phyloP scores from a whole-genome alignment of 352 stramenopile species.

The Globisporangium paddicum region DNA sequence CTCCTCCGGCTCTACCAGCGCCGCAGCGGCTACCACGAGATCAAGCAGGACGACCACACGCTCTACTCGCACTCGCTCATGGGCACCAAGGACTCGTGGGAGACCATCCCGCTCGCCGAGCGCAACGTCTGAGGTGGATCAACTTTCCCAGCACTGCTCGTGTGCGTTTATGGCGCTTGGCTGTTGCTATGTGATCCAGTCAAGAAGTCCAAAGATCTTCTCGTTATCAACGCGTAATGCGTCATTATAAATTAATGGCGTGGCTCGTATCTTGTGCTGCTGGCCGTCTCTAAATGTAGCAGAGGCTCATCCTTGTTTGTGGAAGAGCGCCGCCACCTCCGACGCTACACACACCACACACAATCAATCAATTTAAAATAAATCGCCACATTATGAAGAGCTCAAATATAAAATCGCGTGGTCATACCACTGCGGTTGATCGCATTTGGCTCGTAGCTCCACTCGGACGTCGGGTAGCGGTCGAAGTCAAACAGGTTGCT shows the following conservation, averaged over 20 bases:
- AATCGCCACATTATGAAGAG: too few relatives aligned
- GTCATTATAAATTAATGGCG: not conserved
- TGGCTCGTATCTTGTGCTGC: not conserved
- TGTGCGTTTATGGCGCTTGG: not conserved
- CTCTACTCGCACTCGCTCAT: constrained; percentile 65
- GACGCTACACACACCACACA: constrained; percentile 24
- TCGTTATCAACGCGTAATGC: too few relatives aligned
- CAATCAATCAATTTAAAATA: not conserved
- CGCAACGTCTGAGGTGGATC: constrained; percentile 1
- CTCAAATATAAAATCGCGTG: too few relatives aligned
- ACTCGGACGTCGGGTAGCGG: constrained; percentile 54
- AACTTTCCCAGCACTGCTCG: not conserved
- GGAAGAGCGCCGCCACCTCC: constrained; percentile 50
- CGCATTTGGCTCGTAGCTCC: constrained; percentile 43
- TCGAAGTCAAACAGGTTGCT: constrained; percentile 43
- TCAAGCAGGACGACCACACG: constrained; percentile 46
- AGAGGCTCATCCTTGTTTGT: constrained; percentile 5
- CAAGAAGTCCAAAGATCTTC: too few relatives aligned
- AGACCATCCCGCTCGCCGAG: constrained; percentile 22
- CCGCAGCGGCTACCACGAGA: constrained; percentile 47
- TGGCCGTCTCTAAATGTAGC: too few relatives aligned
- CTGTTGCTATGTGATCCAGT: too few relatives aligned
- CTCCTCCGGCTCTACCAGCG: constrained; percentile 37
- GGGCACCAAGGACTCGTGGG: constrained; percentile 64
- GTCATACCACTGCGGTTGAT: constrained; percentile 47